Percentiles rank a stretch among this genome's conserved stretches.
Evolutionary conservation across 257 asterid species (phyloP).

Genomic region (Rauvolfia tetraphylla): DNA sequence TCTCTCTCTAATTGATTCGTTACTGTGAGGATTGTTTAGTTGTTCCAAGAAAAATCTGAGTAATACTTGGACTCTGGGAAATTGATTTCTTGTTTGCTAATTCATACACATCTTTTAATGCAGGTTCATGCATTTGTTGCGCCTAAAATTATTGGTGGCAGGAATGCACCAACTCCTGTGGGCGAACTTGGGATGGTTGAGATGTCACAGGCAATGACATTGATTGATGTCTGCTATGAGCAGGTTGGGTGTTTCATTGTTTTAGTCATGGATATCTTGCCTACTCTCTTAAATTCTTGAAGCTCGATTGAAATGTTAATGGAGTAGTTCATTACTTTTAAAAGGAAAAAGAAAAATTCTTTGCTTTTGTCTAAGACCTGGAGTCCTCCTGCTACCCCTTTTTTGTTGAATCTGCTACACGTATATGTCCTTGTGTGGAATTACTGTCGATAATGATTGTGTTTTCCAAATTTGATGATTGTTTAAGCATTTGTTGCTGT

Average conservation of each 20-base stretch:
- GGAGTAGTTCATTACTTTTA: too few relatives aligned
- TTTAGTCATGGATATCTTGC: neutral
- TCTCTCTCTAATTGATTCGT: neutral
- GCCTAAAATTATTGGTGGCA: slow-evolving; percentile 94
- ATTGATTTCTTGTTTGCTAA: neutral
- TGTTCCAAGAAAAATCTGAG: neutral
- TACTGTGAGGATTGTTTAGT: neutral
- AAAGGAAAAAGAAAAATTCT: too few relatives aligned
- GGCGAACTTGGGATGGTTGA: slow-evolving; percentile 99
- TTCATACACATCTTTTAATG: slow-evolving; percentile 9
- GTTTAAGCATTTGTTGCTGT: too few relatives aligned
- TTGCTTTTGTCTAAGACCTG: neutral
- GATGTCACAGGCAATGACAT: slow-evolving; percentile 93
- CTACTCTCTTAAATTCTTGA: neutral
- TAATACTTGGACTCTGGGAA: neutral
- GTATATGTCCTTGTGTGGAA: neutral
- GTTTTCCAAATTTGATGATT: neutral
- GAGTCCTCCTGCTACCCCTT: neutral
- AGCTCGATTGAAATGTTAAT: neutral
- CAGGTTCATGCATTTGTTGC: slow-evolving; percentile 97
- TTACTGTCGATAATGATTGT: neutral
- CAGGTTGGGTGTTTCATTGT: slow-evolving; percentile 46
- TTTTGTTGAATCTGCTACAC: neutral
- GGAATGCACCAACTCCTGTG: slow-evolving; percentile 87
- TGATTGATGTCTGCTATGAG: slow-evolving; percentile 73